Evolutionary conservation across 768 basidiomycete species (phyloP).

Genomic region (Rhodotorula babjevae): DNA sequence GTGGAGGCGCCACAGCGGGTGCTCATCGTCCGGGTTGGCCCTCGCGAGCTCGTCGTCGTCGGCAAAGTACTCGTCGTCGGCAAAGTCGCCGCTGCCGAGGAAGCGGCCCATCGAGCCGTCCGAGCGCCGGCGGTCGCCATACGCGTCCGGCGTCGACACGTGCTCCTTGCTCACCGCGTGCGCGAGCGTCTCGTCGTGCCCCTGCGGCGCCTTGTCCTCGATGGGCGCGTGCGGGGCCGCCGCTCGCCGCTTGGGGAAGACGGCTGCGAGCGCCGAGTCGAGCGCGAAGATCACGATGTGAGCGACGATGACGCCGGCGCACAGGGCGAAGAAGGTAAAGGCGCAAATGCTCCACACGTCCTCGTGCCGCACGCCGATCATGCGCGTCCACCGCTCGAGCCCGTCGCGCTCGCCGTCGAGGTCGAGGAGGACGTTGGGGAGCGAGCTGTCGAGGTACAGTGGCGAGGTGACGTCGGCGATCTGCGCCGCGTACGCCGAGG

Average conservation of each 20-base stretch:
- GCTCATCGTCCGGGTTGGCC: slow-evolving; percentile 10
- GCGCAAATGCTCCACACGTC: slow-evolving; percentile 72
- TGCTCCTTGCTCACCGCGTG: slow-evolving; percentile 9
- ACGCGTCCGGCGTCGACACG: neutral
- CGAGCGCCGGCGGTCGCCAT: neutral
- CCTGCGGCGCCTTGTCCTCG: slow-evolving; percentile 37
- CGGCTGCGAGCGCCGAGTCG: slow-evolving; percentile 52
- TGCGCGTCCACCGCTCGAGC: slow-evolving; percentile 75
- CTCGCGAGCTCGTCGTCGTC: slow-evolving; percentile 7
- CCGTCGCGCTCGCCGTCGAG: slow-evolving; percentile 54
- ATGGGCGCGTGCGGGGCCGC: slow-evolving; percentile 44
- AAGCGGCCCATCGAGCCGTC: slow-evolving; percentile 20
- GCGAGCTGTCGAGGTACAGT: slow-evolving; percentile 65
- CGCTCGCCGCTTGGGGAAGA: slow-evolving; percentile 48
- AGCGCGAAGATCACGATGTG: slow-evolving; percentile 68
- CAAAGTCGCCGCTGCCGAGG: slow-evolving; percentile 20
- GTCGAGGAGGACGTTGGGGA: slow-evolving; percentile 68
- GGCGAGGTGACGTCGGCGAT: slow-evolving; percentile 65
- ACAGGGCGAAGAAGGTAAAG: slow-evolving; percentile 69
- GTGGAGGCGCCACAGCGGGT: slow-evolving; percentile 28
- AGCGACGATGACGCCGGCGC: slow-evolving; percentile 65
- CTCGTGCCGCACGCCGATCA: slow-evolving; percentile 72
- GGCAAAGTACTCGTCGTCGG: slow-evolving; percentile 28
- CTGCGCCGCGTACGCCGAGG: slow-evolving; percentile 65
- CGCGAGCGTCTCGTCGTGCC: neutral